Conservation (phyloP, 371 early-diverging fungal genomes). For the Mortierella sp. region DNA sequence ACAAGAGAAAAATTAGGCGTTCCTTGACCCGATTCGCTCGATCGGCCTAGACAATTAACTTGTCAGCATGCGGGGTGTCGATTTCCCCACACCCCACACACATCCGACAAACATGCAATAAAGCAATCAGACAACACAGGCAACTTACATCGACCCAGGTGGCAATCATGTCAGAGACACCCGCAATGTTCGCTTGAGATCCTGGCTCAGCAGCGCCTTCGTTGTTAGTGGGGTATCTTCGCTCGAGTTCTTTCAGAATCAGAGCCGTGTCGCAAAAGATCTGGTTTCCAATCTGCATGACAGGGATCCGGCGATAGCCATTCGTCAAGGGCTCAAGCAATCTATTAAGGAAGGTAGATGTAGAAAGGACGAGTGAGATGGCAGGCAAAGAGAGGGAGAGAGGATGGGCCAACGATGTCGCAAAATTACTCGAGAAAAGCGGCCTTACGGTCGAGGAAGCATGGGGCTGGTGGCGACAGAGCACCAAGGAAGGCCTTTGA, state of each 20-base stretch:
- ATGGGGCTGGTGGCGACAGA: constrained; percentile 24
- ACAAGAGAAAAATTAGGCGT: not conserved
- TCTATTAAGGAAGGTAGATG: not conserved
- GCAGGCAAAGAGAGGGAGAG: not conserved
- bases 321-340: constrained; percentile 64
- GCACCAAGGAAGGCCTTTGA: constrained; percentile 38
- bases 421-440: not conserved
- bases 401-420: not conserved
- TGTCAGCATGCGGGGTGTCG: not conserved
- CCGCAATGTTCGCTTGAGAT: not conserved
- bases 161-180: constrained; percentile 22
- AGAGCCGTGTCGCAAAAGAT: constrained; percentile 67
- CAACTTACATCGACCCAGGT: constrained; percentile 39
- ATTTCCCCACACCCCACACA: not conserved
- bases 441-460: constrained; percentile 13
- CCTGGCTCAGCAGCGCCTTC: not conserved
- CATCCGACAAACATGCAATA: not conserved
- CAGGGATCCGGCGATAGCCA: constrained; percentile 71
- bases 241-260: constrained; percentile 66
- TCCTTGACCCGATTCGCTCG: constrained; percentile 27
- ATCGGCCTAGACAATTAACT: not conserved
- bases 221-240: constrained; percentile 49
- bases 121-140: not conserved
- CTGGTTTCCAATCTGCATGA: constrained; percentile 72
- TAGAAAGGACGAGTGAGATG: not conserved